Base-by-base conservation (phyloP, 805 yeast genomes). In the Dipodascopsis tothii region DNA sequence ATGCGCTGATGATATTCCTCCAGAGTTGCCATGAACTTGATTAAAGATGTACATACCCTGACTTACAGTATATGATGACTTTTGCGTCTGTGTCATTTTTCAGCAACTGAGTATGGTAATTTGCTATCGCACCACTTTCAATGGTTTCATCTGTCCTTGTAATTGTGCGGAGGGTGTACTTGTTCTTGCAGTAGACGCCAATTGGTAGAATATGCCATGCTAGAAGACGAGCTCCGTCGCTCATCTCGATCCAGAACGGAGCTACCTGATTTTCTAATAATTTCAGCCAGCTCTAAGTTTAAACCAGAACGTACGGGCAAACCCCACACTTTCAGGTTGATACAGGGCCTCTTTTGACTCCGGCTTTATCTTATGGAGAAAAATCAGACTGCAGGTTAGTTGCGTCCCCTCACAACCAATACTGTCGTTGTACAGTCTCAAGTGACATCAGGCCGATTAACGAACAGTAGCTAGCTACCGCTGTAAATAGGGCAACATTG, bases 191-290 rank as follows among this genome's bases (percentile, higher is more conserved):
- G 23, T 47, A 47, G 3, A 38, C 43, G 22, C 40, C 51, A 9
- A 44, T 16, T 2, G 51, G 51, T 4, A 47, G 39, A 22, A 47
- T 41, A 25, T 47, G 51, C 51, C 51, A 47, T 17, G 45, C 51
- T 21, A 47, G 37, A 18, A 47, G 32, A 22, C 30, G 32, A 21
- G 25, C 40, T 3, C 46, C 44, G 34, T 47, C 51, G 9, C 37
- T 37, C 34, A 33, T 40, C 11, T 30, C 20, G 5, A 47, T 20
- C 51, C 51, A 47, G 32, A 44, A 47, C 11, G 51, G 48, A 14
- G 51, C 48, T n/a, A 35, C 51, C 35, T 47, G 51, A 21, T 47
- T 44, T 6, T 25, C 51, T 47, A 27, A 14, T 33, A 34, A n/a
- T 16, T 18, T 14, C 37, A 6, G n/a, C 22, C 37, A 7, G 16